Percentiles rank a stretch among this genome's conserved stretches.
These are phyloP conservation scores for Spathaspora girioi DNA, from an alignment of 805 yeast species.

Conservation along the genomic window DNA sequence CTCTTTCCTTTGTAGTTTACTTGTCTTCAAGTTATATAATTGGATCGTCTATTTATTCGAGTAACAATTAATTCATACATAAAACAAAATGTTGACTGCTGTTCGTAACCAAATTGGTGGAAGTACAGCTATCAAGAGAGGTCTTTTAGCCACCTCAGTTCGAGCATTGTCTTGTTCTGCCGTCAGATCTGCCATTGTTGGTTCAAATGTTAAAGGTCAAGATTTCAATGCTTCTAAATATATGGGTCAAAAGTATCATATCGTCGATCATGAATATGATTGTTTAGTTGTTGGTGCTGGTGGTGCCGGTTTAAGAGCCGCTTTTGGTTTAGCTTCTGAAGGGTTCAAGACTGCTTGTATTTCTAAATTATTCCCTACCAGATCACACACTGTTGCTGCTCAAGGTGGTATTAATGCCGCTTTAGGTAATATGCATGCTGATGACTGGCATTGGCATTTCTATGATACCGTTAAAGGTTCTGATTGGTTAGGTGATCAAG, in stretches of 20 bases:
- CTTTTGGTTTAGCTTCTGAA: slow-evolving; percentile 95
- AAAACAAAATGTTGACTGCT: background rate
- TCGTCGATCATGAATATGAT: slow-evolving; percentile 97
- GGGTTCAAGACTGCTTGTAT: slow-evolving; percentile 98
- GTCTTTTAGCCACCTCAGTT: background rate
- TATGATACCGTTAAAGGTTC: slow-evolving; percentile 99
- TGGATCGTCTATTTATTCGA: background rate
- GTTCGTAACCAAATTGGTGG: background rate
- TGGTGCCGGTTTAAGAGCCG: slow-evolving; percentile 98
- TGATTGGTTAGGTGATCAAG: slow-evolving; percentile 99
- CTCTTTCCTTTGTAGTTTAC: background rate
- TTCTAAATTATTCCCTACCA: slow-evolving; percentile 94
- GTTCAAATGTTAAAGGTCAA: slow-evolving; percentile 35
- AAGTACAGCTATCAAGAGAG: background rate
- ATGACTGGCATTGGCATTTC: slow-evolving; percentile 99
- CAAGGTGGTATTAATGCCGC: slow-evolving; percentile 99
- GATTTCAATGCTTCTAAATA: slow-evolving; percentile 41
- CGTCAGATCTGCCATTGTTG: slow-evolving; percentile 33
- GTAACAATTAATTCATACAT: background rate
- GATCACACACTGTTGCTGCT: slow-evolving; percentile 99
- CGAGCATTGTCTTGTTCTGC: slow-evolving; percentile 25
- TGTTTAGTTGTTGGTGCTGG: slow-evolving; percentile 99
- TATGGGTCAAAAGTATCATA: slow-evolving; percentile 70
- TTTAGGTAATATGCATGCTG: slow-evolving; percentile 96
- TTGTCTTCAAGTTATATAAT: background rate